Conservation (phyloP, 768 basidiomycete genomes). For the Trametes cubensis region DNA sequence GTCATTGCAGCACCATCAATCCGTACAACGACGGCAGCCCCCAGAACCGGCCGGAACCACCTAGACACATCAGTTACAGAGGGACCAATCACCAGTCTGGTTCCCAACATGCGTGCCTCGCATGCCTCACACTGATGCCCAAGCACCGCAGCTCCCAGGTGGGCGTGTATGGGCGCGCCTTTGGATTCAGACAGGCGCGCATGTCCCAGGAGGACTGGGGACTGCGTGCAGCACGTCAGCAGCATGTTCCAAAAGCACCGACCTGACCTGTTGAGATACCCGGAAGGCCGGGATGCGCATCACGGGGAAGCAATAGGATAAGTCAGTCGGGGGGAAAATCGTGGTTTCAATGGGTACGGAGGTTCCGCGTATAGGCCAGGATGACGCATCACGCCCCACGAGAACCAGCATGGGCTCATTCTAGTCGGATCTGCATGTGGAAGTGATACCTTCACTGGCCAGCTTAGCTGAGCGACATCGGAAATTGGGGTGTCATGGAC, state of each 20-base stretch:
- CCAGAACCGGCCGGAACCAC: constrained; percentile 16
- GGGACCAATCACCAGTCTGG: constrained; percentile 2
- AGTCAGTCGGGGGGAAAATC: background rate
- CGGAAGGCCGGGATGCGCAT: background rate
- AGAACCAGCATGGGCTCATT: too few relatives aligned
- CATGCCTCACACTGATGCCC: constrained; percentile 12
- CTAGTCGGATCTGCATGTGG: too few relatives aligned
- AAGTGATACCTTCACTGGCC: too few relatives aligned
- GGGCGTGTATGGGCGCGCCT: constrained; percentile 20
- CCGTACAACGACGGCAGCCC: background rate
- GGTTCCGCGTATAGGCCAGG: too few relatives aligned
- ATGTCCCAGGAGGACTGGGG: background rate
- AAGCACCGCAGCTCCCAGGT: constrained; percentile 5
- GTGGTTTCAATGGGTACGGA: too few relatives aligned
- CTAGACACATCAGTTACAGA: constrained; percentile 6
- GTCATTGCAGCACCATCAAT: background rate
- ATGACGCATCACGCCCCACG: too few relatives aligned
- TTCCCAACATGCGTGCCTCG: constrained; percentile 19
- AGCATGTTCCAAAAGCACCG: background rate
- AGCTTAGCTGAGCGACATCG: too few relatives aligned
- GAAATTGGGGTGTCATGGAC: too few relatives aligned
- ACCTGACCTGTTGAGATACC: background rate
- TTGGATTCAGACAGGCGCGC: constrained; percentile 1
- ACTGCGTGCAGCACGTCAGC: constrained; percentile 1
- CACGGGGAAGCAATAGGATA: background rate